Evolutionary conservation across 2,329 filamentous ascomycete genomes (phyloP).

Genomic region (Domatiomyces catenatus): DNA sequence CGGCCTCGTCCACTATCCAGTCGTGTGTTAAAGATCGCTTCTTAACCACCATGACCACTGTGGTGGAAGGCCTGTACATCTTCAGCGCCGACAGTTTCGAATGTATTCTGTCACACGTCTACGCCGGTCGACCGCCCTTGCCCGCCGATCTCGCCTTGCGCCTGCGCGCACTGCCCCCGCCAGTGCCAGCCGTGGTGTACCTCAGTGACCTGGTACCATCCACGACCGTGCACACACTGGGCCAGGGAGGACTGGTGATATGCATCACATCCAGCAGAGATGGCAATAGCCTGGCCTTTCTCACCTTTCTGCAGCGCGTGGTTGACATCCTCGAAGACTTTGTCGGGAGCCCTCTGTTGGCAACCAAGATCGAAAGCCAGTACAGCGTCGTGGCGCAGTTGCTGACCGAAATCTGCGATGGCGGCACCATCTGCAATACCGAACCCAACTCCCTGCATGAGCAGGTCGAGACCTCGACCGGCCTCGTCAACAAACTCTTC

Average conservation of each 20-base stretch:
- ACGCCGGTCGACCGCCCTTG: conserved; percentile 65
- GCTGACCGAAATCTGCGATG: conserved; percentile 91
- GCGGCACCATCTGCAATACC: conserved; percentile 72
- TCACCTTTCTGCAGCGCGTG: conserved; percentile 88
- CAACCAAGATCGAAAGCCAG: conserved; percentile 70
- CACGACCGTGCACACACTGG: conserved; percentile 73
- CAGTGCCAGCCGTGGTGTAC: conserved; percentile 75
- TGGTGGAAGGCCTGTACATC: conserved; percentile 90
- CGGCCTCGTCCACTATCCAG: too few relatives aligned
- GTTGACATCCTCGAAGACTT: conserved; percentile 92
- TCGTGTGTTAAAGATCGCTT: neutral
- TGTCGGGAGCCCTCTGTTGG: conserved; percentile 69
- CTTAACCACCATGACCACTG: conserved; percentile 53
- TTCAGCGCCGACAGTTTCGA: conserved; percentile 88
- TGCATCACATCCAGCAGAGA: conserved; percentile 73
- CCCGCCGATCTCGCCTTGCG: conserved; percentile 64
- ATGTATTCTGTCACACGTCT: conserved; percentile 75
- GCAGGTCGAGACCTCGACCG: conserved; percentile 77
- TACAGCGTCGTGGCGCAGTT: conserved; percentile 93
- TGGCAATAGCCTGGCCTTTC: conserved; percentile 71
- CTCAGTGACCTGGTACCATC: conserved; percentile 67
- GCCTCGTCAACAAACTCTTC: conserved; percentile 65
- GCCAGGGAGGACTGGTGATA: conserved; percentile 76
- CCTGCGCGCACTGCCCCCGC: conserved; percentile 67
- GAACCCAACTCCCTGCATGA: conserved; percentile 88